Evolutionary conservation across 768 basidiomycete genomes (phyloP), one percentile per base, ranked within the genome.

Genomic region (Amanita jacksonii): DNA sequence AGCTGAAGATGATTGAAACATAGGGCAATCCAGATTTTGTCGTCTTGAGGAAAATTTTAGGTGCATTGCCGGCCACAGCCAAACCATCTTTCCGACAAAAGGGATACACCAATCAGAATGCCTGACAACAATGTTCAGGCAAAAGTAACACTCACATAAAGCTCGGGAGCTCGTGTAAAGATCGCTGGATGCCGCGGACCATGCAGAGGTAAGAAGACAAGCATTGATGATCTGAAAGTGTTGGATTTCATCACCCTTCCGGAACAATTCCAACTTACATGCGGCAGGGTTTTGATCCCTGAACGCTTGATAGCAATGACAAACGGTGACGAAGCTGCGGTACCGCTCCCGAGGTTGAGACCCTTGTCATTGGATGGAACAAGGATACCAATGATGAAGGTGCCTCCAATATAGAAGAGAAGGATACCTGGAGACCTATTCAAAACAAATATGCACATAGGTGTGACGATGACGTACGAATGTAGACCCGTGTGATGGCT

Each of bases 101-200:
- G 19, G 36, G 22, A 40, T 45, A 20, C 27, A 25, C 16, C 28
- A 39, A 34, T 13, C n/a, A 13, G 19, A 16, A 3, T 6, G 4
- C n/a, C n/a, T n/a, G n/a, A n/a, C n/a, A n/a, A n/a, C n/a, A n/a
- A n/a, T n/a, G n/a, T n/a, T n/a, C n/a, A n/a, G n/a, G n/a, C n/a
- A n/a, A n/a, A n/a, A 27, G 12, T 23, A 32, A 27, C 20, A 68
- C 81, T 53, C 49, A 86, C 85, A 93, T 7, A 97, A 71, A 0
- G 85, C 85, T 43, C 86, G 79, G 13, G 90, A 91, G 36, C 83
- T 82, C 3, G 89, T 92, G 65, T 90, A 94, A 36, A 96, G 60
- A 58, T 94, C 90, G 58, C 83, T 85, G 18, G 81, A 82, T 4
- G 86, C 88, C 25, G 92, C 91, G 19, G 91, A 94, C 83, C 87